These are phyloP conservation scores for Sphagnum tenellum DNA, from an alignment of 225 moss, liverwort and hornwort species.

Conservation along the genomic window DNA sequence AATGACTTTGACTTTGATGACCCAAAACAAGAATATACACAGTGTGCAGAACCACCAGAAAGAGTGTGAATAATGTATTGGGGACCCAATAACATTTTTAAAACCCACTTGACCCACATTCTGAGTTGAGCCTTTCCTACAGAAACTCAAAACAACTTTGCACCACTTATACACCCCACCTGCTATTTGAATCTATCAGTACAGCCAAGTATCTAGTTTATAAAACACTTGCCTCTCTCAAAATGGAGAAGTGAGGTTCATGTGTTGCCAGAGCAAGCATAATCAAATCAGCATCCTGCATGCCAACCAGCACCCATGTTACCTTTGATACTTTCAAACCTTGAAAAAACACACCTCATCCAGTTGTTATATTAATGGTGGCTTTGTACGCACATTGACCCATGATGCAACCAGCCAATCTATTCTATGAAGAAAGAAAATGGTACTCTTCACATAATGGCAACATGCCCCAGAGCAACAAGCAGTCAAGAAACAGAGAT, in stretches of 20 bases:
- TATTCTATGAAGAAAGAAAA: too few relatives aligned
- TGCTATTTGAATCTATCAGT: neutral
- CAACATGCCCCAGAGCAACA: neutral
- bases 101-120: too few relatives aligned
- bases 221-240: constrained; percentile 61
- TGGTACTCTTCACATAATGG: too few relatives aligned
- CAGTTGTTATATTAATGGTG: neutral
- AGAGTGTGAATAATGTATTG: too few relatives aligned
- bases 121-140: neutral
- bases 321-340: too few relatives aligned
- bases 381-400: neutral
- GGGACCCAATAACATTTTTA: too few relatives aligned
- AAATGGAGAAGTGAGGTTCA: constrained; percentile 90
- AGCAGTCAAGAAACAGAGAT: neutral
- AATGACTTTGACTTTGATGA: neutral
- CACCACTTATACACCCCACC: neutral
- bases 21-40: neutral
- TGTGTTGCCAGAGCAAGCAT: constrained; percentile 99
- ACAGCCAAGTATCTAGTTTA: neutral
- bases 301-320: neutral
- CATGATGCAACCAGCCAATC: too few relatives aligned
- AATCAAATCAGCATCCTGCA: constrained; percentile 96
- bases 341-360: neutral
- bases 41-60: neutral
- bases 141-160: neutral